A percentile compares a stretch with the other conserved stretches of the same genome.
These are phyloP conservation scores for Mycena pura DNA, from an alignment of 768 basidiomycete species.

Conservation along the genomic window DNA sequence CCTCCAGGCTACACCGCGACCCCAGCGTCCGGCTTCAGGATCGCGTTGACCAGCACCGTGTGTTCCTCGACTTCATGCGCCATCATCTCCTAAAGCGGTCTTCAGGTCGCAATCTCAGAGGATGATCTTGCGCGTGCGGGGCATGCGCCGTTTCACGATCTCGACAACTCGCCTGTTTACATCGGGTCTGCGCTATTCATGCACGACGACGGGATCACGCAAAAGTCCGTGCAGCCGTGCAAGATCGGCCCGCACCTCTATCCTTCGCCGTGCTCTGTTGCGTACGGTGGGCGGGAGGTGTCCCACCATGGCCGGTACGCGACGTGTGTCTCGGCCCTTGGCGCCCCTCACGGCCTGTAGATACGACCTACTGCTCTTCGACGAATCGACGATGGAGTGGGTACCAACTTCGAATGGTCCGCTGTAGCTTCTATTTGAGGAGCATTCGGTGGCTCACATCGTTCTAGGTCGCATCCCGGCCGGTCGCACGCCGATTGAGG, in stretches of 20 bases:
- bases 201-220: conserved; percentile 11
- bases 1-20: conserved; percentile 12
- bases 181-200: conserved; percentile 75
- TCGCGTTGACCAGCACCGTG: conserved; percentile 41
- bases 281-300: conserved; percentile 68
- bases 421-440: conserved; percentile 50
- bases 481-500: conserved; percentile 23
- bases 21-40: conserved; percentile 33
- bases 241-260: conserved; percentile 72
- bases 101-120: conserved; percentile 10
- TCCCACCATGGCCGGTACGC: conserved; percentile 71
- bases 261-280: conserved; percentile 55
- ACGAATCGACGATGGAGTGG: conserved; percentile 74
- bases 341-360: no score
- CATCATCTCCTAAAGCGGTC: neutral
- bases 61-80: neutral
- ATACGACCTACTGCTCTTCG: no score
- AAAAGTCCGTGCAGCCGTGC: conserved; percentile 79
- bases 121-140: conserved; percentile 51
- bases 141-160: conserved; percentile 60
- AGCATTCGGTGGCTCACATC: conserved; percentile 37
- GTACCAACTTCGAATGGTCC: conserved; percentile 66
- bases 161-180: conserved; percentile 68
- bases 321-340: no score
- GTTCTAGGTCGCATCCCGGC: conserved; percentile 66